Conservation (phyloP, 1,284 basidiomycete species). For the Irpex rosettiformis region DNA sequence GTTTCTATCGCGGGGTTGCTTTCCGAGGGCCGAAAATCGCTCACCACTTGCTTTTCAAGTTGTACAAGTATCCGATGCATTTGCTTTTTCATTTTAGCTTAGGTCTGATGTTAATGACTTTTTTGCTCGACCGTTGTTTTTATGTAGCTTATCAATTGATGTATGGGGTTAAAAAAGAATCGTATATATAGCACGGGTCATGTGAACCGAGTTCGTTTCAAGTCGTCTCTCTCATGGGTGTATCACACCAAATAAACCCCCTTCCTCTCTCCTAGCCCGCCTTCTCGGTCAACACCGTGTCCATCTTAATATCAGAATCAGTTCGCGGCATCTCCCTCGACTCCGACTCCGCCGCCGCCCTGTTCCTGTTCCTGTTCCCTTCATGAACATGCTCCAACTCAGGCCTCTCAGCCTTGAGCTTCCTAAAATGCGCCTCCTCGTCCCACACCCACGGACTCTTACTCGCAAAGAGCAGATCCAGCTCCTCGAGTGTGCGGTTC, state of each 20-base stretch:
- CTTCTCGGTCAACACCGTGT: background rate
- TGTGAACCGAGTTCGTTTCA: too few relatives aligned
- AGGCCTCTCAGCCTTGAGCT: slow-evolving; percentile 27
- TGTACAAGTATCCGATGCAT: background rate
- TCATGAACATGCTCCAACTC: slow-evolving; percentile 13
- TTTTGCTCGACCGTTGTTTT: background rate
- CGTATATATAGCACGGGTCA: background rate
- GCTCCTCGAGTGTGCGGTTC: slow-evolving; percentile 50
- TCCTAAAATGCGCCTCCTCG: slow-evolving; percentile 35
- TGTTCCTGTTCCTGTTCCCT: background rate
- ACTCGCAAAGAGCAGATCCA: slow-evolving; percentile 45
- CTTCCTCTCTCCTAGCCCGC: background rate
- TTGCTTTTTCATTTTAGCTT: background rate
- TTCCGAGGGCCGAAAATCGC: background rate
- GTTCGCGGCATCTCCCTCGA: slow-evolving; percentile 1
- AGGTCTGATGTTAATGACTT: background rate
- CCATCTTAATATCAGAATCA: background rate
- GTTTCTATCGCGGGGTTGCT: background rate
- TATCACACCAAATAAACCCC: too few relatives aligned
- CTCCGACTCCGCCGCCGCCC: background rate
- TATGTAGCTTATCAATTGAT: background rate
- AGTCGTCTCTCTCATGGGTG: too few relatives aligned
- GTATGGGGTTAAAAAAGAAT: background rate
- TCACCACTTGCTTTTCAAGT: background rate
- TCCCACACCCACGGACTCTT: slow-evolving; percentile 45